Conservation (phyloP, 202 grass and related monocot species). For the Saccharum hybrid region DNA sequence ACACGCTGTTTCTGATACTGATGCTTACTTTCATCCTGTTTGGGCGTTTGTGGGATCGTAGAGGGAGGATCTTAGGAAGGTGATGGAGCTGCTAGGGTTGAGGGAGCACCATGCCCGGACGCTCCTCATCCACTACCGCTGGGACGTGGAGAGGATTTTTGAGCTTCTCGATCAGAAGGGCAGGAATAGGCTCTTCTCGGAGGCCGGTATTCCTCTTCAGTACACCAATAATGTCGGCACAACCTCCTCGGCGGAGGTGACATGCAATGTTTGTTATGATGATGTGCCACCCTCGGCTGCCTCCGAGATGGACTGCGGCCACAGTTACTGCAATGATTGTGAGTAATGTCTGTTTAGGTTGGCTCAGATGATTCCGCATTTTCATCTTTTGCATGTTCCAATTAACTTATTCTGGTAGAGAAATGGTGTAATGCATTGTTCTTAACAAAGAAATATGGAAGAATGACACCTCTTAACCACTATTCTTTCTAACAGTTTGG, state of each 20-base stretch:
- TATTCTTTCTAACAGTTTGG: slow-evolving; percentile 7
- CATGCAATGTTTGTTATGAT: slow-evolving; percentile 85
- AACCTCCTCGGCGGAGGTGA: slow-evolving; percentile 40
- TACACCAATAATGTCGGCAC: slow-evolving; percentile 37
- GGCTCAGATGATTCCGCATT: neutral
- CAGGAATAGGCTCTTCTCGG: slow-evolving; percentile 73
- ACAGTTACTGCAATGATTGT: slow-evolving; percentile 95
- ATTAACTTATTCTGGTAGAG: slow-evolving; percentile 8
- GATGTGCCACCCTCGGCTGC: slow-evolving; percentile 44
- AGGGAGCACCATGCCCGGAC: slow-evolving; percentile 94
- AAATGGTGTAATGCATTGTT: slow-evolving; percentile 5
- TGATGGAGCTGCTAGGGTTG: slow-evolving; percentile 79
- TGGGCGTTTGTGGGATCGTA: slow-evolving; percentile 46
- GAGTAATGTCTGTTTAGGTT: slow-evolving; percentile 34
- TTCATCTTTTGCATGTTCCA: slow-evolving; percentile 24
- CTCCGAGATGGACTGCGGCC: slow-evolving; percentile 91
- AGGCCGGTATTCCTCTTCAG: slow-evolving; percentile 72
- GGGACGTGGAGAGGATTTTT: slow-evolving; percentile 96
- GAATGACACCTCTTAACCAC: slow-evolving; percentile 7
- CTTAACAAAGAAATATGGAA: neutral
- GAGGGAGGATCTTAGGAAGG: slow-evolving; percentile 96
- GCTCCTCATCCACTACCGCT: slow-evolving; percentile 91
- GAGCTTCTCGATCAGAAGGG: slow-evolving; percentile 97
- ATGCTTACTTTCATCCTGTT: neutral
- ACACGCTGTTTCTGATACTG: slow-evolving; percentile 19